A percentile compares a stretch with the other conserved stretches of the same genome.
Evolutionary conservation across 768 basidiomycete genomes (phyloP).

Genomic region (Suillus subaureus): DNA sequence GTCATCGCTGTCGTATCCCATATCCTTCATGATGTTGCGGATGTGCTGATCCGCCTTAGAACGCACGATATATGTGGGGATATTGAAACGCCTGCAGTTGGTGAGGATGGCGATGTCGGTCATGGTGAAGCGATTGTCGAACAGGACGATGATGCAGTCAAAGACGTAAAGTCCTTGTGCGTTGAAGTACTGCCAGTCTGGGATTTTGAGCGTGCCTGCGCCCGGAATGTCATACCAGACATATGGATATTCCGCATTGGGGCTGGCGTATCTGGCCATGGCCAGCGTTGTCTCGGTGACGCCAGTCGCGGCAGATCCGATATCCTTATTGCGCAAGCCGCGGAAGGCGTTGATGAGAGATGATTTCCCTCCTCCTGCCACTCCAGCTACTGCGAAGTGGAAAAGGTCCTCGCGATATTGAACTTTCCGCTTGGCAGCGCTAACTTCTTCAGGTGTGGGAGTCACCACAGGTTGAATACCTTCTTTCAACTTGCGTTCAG

Average conservation of each 20-base stretch:
- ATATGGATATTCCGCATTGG: constrained; percentile 23
- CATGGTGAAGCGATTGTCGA: constrained; percentile 37
- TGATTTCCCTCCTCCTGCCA: constrained; percentile 34
- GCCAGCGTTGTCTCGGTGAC: constrained; percentile 36
- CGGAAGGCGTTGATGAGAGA: constrained; percentile 37
- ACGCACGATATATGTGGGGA: constrained; percentile 36
- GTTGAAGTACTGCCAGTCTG: constrained; percentile 42
- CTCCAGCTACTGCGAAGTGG: constrained; percentile 33
- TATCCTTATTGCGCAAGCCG: constrained; percentile 27
- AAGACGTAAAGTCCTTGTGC: constrained; percentile 40
- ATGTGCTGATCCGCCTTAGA: constrained; percentile 26
- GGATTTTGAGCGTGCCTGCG: constrained; percentile 37
- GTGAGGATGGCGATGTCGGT: constrained; percentile 39
- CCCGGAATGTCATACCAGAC: constrained; percentile 43
- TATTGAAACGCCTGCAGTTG: constrained; percentile 35
- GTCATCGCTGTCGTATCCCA: constrained; percentile 30
- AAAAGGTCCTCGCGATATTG: constrained; percentile 31
- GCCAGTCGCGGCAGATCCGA: constrained; percentile 32
- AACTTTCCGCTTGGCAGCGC: constrained; percentile 25
- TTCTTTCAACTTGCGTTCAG: constrained; percentile 25
- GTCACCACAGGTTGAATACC: constrained; percentile 33
- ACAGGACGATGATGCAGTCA: constrained; percentile 37
- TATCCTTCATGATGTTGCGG: constrained; percentile 20
- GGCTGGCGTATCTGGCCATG: constrained; percentile 32
- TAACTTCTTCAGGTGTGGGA: constrained; percentile 31